Conservation (phyloP, 1,284 basidiomycete species). For the Cutaneotrichosporon spelunceum region DNA sequence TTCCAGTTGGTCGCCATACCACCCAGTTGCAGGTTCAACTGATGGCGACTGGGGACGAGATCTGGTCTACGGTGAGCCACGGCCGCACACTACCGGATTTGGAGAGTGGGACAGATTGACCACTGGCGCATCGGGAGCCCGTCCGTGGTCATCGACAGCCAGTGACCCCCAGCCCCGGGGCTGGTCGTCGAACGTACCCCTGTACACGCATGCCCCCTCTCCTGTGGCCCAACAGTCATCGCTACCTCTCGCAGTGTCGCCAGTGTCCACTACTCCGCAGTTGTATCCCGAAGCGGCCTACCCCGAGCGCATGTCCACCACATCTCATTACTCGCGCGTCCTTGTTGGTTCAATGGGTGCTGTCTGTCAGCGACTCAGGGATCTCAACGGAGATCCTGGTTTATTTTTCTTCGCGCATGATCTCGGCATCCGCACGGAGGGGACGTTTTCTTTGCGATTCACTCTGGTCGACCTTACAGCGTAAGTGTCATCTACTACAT, state of each 20-base stretch:
- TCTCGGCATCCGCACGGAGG: conserved; percentile 80
- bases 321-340: conserved; percentile 73
- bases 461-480: conserved; percentile 38
- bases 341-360: conserved; percentile 81
- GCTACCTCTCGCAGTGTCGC: conserved; percentile 16
- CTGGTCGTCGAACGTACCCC: conserved; percentile 3
- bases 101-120: conserved; percentile 15
- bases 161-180: conserved; percentile 9
- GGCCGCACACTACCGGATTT: conserved; percentile 10
- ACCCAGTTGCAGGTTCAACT: not conserved
- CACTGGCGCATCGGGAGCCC: not conserved
- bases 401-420: conserved; percentile 87
- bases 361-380: conserved; percentile 73
- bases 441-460: conserved; percentile 53
- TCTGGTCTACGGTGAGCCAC: conserved; percentile 7
- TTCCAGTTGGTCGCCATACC: conserved; percentile 5
- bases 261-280: not conserved
- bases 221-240: conserved; percentile 6
- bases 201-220: conserved; percentile 18
- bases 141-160: conserved; percentile 14
- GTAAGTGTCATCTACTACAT: conserved; percentile 24
- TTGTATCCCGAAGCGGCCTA: conserved; percentile 16
- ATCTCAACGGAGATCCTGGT: conserved; percentile 75
- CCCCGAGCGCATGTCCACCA: conserved; percentile 50
- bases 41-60: conserved; percentile 15